phyloP scores from a whole-genome alignment of 139 green algal species.

The Chloropicon primus region DNA sequence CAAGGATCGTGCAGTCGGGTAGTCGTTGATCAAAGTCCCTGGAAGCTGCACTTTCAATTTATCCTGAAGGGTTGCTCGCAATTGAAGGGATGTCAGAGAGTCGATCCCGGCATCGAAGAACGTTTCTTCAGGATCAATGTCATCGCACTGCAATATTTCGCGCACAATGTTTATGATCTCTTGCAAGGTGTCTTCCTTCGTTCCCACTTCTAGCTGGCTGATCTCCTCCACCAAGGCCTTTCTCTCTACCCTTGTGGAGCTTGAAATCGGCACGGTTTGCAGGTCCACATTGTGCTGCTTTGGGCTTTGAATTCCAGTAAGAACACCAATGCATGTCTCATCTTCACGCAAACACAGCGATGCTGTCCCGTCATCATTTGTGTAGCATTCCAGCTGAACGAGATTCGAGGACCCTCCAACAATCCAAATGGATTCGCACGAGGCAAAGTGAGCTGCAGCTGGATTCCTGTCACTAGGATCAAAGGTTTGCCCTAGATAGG shows the following conservation, averaged over 20 bases:
- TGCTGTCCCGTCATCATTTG: not conserved
- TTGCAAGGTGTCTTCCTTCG: not conserved
- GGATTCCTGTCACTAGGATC: too few species aligned
- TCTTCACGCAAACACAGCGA: not conserved
- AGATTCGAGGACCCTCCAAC: not conserved
- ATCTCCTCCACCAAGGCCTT: not conserved
- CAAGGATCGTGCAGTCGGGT: not conserved
- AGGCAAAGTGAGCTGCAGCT: not conserved
- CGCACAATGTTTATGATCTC: not conserved
- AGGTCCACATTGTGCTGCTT: not conserved
- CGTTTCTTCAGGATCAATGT: not conserved
- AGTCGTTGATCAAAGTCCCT: not conserved
- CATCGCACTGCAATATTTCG: not conserved
- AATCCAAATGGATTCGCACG: not conserved
- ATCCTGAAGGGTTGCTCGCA: not conserved
- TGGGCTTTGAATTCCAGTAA: not conserved
- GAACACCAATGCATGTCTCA: not conserved
- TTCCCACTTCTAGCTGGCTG: not conserved
- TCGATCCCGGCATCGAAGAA: not conserved
- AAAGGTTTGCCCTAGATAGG: not conserved
- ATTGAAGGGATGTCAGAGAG: not conserved
- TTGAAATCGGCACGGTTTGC: not conserved
- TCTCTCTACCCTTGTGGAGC: not conserved
- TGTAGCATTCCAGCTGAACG: not conserved
- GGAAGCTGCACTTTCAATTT: not conserved